phyloP scores from a whole-genome alignment of 441 rosid species.

The Erodium trifolium region DNA sequence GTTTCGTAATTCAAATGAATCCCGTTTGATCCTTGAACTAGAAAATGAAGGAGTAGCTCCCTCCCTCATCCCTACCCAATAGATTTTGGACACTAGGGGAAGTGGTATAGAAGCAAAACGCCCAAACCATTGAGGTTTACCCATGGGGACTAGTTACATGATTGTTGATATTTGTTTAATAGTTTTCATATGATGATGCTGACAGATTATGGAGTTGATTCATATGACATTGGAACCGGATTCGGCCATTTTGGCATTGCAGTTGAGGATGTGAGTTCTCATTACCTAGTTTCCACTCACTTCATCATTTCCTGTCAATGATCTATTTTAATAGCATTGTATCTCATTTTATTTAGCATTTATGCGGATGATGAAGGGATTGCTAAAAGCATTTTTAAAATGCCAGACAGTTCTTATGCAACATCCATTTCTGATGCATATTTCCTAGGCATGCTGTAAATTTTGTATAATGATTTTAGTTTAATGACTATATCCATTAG shows the following conservation, averaged over 20 bases:
- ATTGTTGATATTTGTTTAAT: neutral
- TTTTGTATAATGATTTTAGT: neutral
- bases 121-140: too few relatives aligned
- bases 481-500: neutral
- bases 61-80: neutral
- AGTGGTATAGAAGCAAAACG: too few relatives aligned
- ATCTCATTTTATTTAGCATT: neutral
- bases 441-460: neutral
- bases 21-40: neutral
- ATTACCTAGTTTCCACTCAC: neutral
- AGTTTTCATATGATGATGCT: conserved; percentile 15
- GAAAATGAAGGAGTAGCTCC: neutral
- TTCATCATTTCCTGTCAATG: neutral
- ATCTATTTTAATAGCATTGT: neutral
- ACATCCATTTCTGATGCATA: neutral
- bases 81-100: neutral
- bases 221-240: conserved; percentile 36
- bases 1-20: neutral
- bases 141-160: too few relatives aligned
- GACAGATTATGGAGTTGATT: conserved; percentile 42
- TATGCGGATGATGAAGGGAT: neutral
- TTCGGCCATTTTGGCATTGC: conserved; percentile 44
- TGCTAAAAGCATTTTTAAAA: neutral
- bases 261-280: conserved; percentile 26
- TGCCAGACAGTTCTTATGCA: neutral